Evolutionary conservation across 2,329 filamentous ascomycete species (phyloP).

Genomic region (Penicillium sp.): DNA sequence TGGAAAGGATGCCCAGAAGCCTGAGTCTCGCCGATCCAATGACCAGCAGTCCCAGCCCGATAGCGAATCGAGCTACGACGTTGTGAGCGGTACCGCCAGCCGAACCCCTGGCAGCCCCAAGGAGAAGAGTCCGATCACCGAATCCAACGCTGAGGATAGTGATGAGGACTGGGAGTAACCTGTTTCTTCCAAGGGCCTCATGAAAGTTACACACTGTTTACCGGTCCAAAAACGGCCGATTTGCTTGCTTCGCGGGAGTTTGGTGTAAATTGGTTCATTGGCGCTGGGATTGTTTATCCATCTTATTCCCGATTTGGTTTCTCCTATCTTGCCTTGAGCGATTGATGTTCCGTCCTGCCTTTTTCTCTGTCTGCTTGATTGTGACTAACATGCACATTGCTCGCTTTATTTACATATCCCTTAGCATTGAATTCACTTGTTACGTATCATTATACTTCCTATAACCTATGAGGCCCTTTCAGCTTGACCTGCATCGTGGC

Average conservation of each 20-base stretch:
- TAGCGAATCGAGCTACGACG: slow-evolving; percentile 93
- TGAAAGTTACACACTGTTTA: neutral
- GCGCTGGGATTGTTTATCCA: slow-evolving; percentile 13
- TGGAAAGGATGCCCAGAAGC: slow-evolving; percentile 52
- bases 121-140: slow-evolving; percentile 40
- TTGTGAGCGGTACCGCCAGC: slow-evolving; percentile 77
- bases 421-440: slow-evolving; percentile 5
- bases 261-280: slow-evolving; percentile 13
- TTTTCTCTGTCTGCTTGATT: slow-evolving; percentile 6
- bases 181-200: neutral
- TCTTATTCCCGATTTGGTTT: slow-evolving; percentile 14
- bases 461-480: neutral
- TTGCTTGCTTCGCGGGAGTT: slow-evolving; percentile 17
- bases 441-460: neutral
- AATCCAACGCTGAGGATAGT: slow-evolving; percentile 52
- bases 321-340: slow-evolving; percentile 19
- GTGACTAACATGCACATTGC: slow-evolving; percentile 13
- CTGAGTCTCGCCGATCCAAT: slow-evolving; percentile 67
- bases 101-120: slow-evolving; percentile 66
- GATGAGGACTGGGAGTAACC: slow-evolving; percentile 73
- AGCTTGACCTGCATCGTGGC: neutral
- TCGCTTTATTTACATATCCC: slow-evolving; percentile 15
- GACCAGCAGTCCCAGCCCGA: slow-evolving; percentile 87
- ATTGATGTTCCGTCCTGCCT: slow-evolving; percentile 14
- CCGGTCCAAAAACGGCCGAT: neutral